A percentile compares a stretch with the other conserved stretches of the same genome.
These are phyloP conservation scores for Exobasidium rhododendri DNA, from an alignment of 1,284 basidiomycete species.

Conservation along the genomic window DNA sequence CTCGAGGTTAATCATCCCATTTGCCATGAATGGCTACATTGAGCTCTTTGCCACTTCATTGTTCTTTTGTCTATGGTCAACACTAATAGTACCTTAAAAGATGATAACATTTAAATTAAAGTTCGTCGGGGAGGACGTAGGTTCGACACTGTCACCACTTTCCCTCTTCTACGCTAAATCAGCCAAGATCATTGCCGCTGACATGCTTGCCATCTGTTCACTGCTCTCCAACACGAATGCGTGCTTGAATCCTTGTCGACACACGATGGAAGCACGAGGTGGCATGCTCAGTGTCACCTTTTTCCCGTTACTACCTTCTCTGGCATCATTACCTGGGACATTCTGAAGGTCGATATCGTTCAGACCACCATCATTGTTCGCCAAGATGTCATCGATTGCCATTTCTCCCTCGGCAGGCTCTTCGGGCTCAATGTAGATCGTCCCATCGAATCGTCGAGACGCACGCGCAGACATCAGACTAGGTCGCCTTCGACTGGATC, in stretches of 20 bases:
- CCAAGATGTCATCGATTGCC: conserved; percentile 2
- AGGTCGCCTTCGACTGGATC: conserved; percentile 16
- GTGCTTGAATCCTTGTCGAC: conserved; percentile 35
- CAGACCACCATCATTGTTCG: conserved; percentile 19
- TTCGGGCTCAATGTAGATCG: conserved; percentile 29
- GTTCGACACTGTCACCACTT: no score
- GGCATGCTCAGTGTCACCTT: conserved; percentile 2
- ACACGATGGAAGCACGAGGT: conserved; percentile 27
- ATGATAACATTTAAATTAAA: no score
- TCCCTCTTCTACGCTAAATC: no score
- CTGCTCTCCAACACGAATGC: conserved; percentile 30
- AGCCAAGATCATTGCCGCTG: neutral
- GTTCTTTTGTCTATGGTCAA: no score
- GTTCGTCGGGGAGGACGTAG: no score
- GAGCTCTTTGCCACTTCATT: no score
- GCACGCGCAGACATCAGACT: conserved; percentile 25
- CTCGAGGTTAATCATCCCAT: no score
- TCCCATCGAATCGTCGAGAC: conserved; percentile 19
- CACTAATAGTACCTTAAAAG: no score
- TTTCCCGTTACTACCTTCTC: neutral
- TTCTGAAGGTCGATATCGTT: conserved; percentile 11
- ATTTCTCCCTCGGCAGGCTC: neutral
- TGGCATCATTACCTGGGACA: neutral
- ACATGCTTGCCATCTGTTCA: conserved; percentile 6
- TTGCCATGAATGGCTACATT: no score